Percentiles rank a stretch among this genome's conserved stretches.
phyloP scores from a whole-genome alignment of 768 basidiomycete species.

The Cystofilobasidium bisporidii region DNA sequence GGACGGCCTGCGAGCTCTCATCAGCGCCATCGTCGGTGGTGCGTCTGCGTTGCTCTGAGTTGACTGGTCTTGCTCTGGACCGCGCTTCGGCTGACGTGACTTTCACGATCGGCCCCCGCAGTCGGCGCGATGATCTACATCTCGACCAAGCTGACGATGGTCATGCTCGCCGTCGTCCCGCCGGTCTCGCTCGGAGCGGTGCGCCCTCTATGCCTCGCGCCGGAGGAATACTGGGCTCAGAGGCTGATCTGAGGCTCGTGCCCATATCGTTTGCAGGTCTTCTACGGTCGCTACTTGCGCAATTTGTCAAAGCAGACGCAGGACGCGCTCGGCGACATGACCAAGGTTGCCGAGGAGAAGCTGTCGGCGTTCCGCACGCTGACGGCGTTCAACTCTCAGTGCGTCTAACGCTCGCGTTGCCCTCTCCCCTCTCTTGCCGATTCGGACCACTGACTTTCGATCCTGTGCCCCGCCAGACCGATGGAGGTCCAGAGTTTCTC shows the following conservation, averaged over 20 bases:
- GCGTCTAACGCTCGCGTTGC: too few relatives aligned
- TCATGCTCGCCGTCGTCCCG: constrained; percentile 89
- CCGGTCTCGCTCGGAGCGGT: constrained; percentile 61
- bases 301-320: constrained; percentile 84
- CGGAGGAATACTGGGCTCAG: too few relatives aligned
- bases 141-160: constrained; percentile 61
- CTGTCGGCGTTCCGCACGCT: constrained; percentile 77
- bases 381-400: constrained; percentile 73
- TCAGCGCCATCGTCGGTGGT: constrained; percentile 64
- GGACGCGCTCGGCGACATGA: constrained; percentile 92
- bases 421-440: too few relatives aligned
- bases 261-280: constrained; percentile 50
- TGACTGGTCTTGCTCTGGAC: neutral
- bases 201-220: too few relatives aligned
- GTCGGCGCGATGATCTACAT: constrained; percentile 94
- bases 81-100: too few relatives aligned
- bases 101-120: too few relatives aligned
- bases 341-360: constrained; percentile 82
- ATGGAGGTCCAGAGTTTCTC: constrained; percentile 72
- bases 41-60: neutral
- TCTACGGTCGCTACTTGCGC: constrained; percentile 91
- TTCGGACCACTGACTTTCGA: constrained; percentile 34
- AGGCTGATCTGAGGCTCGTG: too few relatives aligned
- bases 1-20: constrained; percentile 59
- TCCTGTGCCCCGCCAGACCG: constrained; percentile 31